Evolutionary conservation across 768 basidiomycete genomes (phyloP), one percentile per base, ranked within the genome.

Genomic region (Mycena galopus): DNA sequence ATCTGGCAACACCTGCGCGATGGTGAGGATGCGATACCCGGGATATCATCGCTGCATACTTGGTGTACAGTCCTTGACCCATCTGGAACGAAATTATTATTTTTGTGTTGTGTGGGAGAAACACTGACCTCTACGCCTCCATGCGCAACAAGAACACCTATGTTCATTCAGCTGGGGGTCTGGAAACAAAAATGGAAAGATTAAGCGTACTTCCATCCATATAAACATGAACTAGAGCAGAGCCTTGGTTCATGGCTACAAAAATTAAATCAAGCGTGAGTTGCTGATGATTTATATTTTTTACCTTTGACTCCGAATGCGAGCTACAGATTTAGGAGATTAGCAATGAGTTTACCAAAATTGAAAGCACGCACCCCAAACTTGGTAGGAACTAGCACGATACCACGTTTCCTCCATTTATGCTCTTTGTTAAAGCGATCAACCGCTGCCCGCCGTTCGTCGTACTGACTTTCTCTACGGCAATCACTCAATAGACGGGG

Each of bases 31-130:
- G 47, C 16, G 5, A 3, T 30, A 33, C 19, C 14, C 17, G 37
- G 47, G 27, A 4, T 19, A 21, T 16, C 5, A 51, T 2, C 4
- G 27, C 37, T 1, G 23, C 71, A 11, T 53, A 73, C 74, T 76
- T 76, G 23, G 75, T 76, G 67, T 76, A 76, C n/a, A 76, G 50
- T 32, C 75, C 75, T 62, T 74, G 73, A 19, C 73, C 73, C 73
- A 74, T 74, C 67, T 72, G 30, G 7, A 30, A 57, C 7, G 6
- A 55, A 32, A 14, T 50, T 27, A 65, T 19, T 2, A 29, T 30
- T 35, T 6, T 16, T 6, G 21, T 61, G n/a, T 14, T 8, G 1
- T 5, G 5, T 6, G 11, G 7, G n/a, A 42, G n/a, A 25, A 30
- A 29, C 9, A 65, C 55, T 58, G 21, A 68, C 69, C 62, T 76